A percentile compares a stretch with the other conserved stretches of the same genome.
These are phyloP conservation scores for Naganishia randhawae DNA, from an alignment of 768 basidiomycete species.

Conservation along the genomic window DNA sequence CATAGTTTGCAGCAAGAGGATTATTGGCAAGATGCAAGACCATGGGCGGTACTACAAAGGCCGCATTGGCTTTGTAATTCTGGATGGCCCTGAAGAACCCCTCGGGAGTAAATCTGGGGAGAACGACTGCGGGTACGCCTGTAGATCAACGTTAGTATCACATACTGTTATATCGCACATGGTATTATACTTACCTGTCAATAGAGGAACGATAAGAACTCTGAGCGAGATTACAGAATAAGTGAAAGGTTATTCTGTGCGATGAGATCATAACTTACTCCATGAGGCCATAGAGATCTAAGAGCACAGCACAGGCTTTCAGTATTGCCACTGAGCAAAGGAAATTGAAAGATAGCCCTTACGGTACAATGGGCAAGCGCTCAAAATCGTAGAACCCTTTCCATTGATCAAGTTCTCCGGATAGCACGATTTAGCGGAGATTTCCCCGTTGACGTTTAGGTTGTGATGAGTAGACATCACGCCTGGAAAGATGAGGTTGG, in stretches of 20 bases:
- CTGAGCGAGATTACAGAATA: not conserved
- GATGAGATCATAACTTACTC: conserved; percentile 9
- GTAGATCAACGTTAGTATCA: too few species aligned
- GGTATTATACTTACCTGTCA: too few species aligned
- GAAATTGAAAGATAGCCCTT: not conserved
- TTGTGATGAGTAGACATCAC: conserved; percentile 20
- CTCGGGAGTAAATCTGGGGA: conserved; percentile 68
- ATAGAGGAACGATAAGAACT: conserved; percentile 40
- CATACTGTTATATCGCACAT: too few species aligned
- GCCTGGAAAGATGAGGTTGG: not conserved
- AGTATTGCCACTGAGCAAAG: not conserved
- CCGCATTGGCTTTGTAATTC: conserved; percentile 60
- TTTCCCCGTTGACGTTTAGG: conserved; percentile 12
- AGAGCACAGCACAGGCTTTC: not conserved
- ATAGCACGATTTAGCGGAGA: conserved; percentile 6
- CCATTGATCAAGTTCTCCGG: conserved; percentile 3
- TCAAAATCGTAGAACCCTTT: not conserved
- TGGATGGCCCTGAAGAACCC: conserved; percentile 65
- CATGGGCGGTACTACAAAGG: conserved; percentile 63
- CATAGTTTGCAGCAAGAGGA: conserved; percentile 61
- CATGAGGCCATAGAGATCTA: conserved; percentile 21
- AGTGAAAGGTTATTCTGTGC: not conserved
- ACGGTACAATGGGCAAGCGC: conserved; percentile 17
- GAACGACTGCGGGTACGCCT: conserved; percentile 47
- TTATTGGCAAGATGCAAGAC: conserved; percentile 69